phyloP scores from a whole-genome alignment of 192 early-diverging fungal genomes.

The Dispira parvispora region DNA sequence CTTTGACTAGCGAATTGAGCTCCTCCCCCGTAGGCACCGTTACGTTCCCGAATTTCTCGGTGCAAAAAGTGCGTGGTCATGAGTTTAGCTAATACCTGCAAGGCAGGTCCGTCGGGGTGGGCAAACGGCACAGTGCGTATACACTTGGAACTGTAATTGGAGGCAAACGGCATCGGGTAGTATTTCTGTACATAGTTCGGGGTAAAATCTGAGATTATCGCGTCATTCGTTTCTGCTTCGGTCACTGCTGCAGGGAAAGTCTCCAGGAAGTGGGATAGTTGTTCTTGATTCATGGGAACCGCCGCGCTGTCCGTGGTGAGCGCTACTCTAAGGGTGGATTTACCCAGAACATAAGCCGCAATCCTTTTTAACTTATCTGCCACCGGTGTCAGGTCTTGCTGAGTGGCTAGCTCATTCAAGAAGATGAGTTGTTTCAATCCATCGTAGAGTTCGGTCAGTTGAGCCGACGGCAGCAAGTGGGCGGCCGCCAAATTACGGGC shows the following conservation, averaged over 20 bases:
- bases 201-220: constrained; percentile 23
- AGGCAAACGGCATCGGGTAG: constrained; percentile 67
- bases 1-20: constrained; percentile 49
- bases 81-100: constrained; percentile 65
- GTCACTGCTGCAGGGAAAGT: constrained; percentile 14
- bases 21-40: constrained; percentile 93
- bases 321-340: constrained; percentile 20
- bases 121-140: constrained; percentile 71
- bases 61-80: constrained; percentile 81
- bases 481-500: constrained; percentile 56
- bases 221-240: background rate
- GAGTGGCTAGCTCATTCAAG: constrained; percentile 49
- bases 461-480: constrained; percentile 35
- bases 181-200: constrained; percentile 43
- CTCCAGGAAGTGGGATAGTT: background rate
- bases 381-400: constrained; percentile 42
- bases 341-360: constrained; percentile 24
- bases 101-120: constrained; percentile 58
- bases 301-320: constrained; percentile 19
- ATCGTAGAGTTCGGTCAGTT: constrained; percentile 25
- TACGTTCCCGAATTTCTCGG: constrained; percentile 91
- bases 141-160: constrained; percentile 65
- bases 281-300: constrained; percentile 14
- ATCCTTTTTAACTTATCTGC: constrained; percentile 36
- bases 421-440: constrained; percentile 63